A percentile compares a stretch with the other conserved stretches of the same genome.
These are phyloP conservation scores for Dictyostelium capitatum DNA, from an alignment of 78 protist genomes.

Conservation along the genomic window DNA sequence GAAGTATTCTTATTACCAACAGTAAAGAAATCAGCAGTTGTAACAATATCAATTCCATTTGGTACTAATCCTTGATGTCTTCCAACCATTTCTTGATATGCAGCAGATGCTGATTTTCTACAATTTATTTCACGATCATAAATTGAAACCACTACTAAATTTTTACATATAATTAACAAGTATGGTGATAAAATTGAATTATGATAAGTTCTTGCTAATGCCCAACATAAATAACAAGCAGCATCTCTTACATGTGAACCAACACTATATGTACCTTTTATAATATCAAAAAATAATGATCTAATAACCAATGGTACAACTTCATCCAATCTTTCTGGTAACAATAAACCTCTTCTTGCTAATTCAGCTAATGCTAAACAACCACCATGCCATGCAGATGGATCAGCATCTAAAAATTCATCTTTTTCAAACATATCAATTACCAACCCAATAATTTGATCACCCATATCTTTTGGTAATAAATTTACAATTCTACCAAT, in stretches of 20 bases:
- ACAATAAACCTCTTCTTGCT: constrained; percentile 93
- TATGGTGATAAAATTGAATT: constrained; percentile 52
- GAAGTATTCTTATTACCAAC: constrained; percentile 87
- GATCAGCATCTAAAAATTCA: constrained; percentile 54
- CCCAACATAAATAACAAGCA: constrained; percentile 98
- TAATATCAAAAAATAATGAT: constrained; percentile 89
- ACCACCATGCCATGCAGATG: constrained; percentile 95
- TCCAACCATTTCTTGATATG: constrained; percentile 98
- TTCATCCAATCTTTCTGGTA: constrained; percentile 88
- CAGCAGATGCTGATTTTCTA: constrained; percentile 99
- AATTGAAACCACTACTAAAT: constrained; percentile 64
- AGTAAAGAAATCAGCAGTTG: constrained; percentile 93
- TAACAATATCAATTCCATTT: constrained; percentile 96
- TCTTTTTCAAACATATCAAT: constrained; percentile 45
- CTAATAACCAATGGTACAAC: constrained; percentile 62
- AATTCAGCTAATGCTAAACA: constrained; percentile 97
- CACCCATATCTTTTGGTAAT: constrained; percentile 90
- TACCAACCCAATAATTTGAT: constrained; percentile 88
- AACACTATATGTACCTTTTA: constrained; percentile 87
- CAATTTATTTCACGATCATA: constrained; percentile 92
- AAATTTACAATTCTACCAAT: constrained; percentile 92
- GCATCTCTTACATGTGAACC: constrained; percentile 98
- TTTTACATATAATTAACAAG: background rate
- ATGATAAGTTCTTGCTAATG: constrained; percentile 97
- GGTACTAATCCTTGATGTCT: constrained; percentile 94